A percentile compares a stretch with the other conserved stretches of the same genome.
Conservation (phyloP, 1,139 yeast genomes). For the Magnusiomyces paraingens region DNA sequence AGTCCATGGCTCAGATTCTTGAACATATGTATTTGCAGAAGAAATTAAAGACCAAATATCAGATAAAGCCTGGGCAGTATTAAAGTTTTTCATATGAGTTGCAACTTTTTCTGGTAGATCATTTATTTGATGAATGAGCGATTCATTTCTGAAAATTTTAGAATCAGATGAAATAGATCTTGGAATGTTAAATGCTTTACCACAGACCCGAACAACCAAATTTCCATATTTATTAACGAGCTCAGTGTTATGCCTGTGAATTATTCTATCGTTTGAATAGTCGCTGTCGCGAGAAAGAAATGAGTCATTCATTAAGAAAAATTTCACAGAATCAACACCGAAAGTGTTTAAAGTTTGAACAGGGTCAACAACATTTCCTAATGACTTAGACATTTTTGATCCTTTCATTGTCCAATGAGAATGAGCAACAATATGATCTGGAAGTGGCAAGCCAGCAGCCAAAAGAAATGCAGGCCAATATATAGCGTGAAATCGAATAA, state of each 20-base stretch:
- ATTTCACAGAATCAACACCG: conserved; percentile 69
- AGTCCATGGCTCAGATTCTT: conserved; percentile 51
- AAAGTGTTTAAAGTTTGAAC: conserved; percentile 45
- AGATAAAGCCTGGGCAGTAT: conserved; percentile 50
- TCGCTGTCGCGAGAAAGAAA: conserved; percentile 73
- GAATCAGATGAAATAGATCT: conserved; percentile 32
- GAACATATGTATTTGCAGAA: conserved; percentile 56
- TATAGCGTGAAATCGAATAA: conserved; percentile 73
- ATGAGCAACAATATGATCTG: conserved; percentile 75
- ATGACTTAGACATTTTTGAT: conserved; percentile 84
- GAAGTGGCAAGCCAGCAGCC: conserved; percentile 71
- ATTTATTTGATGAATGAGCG: conserved; percentile 29
- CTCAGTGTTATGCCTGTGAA: conserved; percentile 50
- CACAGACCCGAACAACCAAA: conserved; percentile 65
- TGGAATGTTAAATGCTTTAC: conserved; percentile 56
- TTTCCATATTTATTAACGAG: conserved; percentile 82
- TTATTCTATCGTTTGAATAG: conserved; percentile 56
- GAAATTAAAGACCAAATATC: conserved; percentile 59
- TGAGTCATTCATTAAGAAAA: conserved; percentile 72
- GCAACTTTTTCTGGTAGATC: conserved; percentile 37
- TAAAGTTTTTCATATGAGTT: conserved; percentile 41
- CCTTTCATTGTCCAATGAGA: conserved; percentile 94
- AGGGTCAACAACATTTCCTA: conserved; percentile 97
- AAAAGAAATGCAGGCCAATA: conserved; percentile 92
- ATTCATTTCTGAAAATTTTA: not conserved